phyloP scores from a whole-genome alignment of 73 alveolate genomes.

The Paramecium caudatum region DNA sequence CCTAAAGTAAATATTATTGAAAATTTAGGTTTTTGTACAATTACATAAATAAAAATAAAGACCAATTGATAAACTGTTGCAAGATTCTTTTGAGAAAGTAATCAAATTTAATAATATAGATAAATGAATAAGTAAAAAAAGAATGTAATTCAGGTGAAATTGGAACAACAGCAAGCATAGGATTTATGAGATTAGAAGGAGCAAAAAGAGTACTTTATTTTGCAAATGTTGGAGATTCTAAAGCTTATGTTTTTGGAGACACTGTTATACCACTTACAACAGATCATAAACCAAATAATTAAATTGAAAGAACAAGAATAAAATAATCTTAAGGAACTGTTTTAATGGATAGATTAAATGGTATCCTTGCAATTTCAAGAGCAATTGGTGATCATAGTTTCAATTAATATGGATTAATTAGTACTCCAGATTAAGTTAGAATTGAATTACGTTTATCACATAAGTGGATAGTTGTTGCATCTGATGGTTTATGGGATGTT shows the following conservation, averaged over 20 bases:
- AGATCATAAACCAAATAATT: slow-evolving; percentile 86
- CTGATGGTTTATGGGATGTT: slow-evolving; percentile 79
- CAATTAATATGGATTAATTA: slow-evolving; percentile 67
- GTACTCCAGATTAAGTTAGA: slow-evolving; percentile 67
- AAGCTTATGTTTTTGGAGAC: slow-evolving; percentile 78
- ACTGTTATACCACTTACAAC: slow-evolving; percentile 78
- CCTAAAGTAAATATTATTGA: slow-evolving; percentile 59
- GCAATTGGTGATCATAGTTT: slow-evolving; percentile 78
- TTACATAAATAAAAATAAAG: slow-evolving; percentile 32
- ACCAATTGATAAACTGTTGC: slow-evolving; percentile 2
- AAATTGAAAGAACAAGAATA: slow-evolving; percentile 80
- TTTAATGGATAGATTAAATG: slow-evolving; percentile 71
- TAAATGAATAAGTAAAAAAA: slow-evolving; percentile 38
- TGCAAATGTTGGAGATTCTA: slow-evolving; percentile 89
- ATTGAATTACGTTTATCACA: slow-evolving; percentile 70
- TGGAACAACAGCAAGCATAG: slow-evolving; percentile 86
- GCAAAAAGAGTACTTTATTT: slow-evolving; percentile 82
- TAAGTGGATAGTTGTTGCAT: slow-evolving; percentile 74
- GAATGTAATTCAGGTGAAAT: slow-evolving; percentile 75
- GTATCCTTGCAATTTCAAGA: slow-evolving; percentile 77
- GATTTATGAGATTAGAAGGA: slow-evolving; percentile 83
- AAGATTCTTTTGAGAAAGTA: slow-evolving; percentile 34
- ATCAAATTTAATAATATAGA: neutral
- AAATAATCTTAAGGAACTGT: slow-evolving; percentile 74
- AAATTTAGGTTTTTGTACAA: slow-evolving; percentile 40